Evolutionary conservation across 192 early-diverging fungal genomes (phyloP), one percentile per base, ranked within the genome.

Genomic region (Anaeromyces robustus): DNA sequence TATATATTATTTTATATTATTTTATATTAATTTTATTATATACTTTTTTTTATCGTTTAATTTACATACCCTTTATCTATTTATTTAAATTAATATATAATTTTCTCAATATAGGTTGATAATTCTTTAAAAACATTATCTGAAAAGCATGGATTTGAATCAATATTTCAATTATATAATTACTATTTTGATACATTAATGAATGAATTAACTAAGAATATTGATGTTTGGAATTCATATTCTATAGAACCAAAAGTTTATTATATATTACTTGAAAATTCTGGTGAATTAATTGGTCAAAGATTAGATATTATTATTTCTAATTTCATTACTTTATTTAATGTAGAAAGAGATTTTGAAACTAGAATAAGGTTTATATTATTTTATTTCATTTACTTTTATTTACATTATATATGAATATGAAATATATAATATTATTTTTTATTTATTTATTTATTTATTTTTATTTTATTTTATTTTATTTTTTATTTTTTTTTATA

Each of bases 151-250:
- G 52, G 7, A 2, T 68, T 68, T 68, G 52, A 68, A 68, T 4
- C 22, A 9, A n/a, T 68, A 9, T n/a, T 26, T 9, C 52, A 68
- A 68, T 68, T 68, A 68, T 68, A 68, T 68, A 68, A 68, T 68
- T n/a, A 68, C n/a, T 68, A 68, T n/a, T 68, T 68, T 68, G 52
- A 68, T 68, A 68, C 52, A 0, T 68, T 68, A 68, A 68, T 68
- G 52, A n/a, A 26, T 9, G 52, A 68, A 68, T 68, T 68, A 68
- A 68, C 52, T 7, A 68, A 68, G 28, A 68, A 22, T n/a, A 68
- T 68, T 68, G 52, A 68, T 68, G 7, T 68, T 79, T 90, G 89
- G 89, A 89, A 84, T 26, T 83, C 83, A 16, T 81, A 87, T 81
- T 87, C 86, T 26, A 77, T 85, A 14, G 88, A 90, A 41, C 77